Conservation (phyloP, 805 yeast genomes). For the Candida dendrica region DNA sequence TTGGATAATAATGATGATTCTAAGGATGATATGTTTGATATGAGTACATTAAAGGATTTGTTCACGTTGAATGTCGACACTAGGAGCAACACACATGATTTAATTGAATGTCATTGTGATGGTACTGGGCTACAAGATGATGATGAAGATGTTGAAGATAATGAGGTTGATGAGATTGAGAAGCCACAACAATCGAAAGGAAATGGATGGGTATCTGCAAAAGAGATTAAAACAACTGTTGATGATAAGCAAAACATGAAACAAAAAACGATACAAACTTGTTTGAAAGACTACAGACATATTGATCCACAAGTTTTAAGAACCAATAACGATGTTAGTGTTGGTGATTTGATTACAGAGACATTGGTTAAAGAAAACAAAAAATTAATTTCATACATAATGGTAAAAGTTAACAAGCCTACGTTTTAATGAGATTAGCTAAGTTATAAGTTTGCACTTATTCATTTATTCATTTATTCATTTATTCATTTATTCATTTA, state of each 20-base stretch:
- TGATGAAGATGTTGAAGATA: conserved; percentile 10
- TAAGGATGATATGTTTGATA: conserved; percentile 61
- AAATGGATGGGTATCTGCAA: conserved; percentile 50
- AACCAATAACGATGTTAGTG: conserved; percentile 5
- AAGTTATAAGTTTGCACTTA: conserved; percentile 2
- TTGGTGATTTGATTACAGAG: conserved; percentile 28
- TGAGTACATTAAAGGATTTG: conserved; percentile 63
- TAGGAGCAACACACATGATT: conserved; percentile 67
- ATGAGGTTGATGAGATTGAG: conserved; percentile 13
- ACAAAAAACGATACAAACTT: conserved; percentile 41
- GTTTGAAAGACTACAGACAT: conserved; percentile 59
- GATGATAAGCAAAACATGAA: conserved; percentile 22
- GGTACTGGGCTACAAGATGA: conserved; percentile 42
- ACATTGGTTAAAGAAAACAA: conserved; percentile 19
- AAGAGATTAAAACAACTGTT: conserved; percentile 26
- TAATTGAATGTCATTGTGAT: conserved; percentile 55
- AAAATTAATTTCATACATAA: conserved; percentile 29
- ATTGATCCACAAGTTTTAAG: conserved; percentile 36
- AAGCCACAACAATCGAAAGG: conserved; percentile 1
- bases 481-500: no score
- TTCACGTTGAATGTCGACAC: conserved; percentile 51
- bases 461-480: no score
- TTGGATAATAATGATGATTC: conserved; percentile 26
- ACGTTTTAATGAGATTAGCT: conserved; percentile 13
- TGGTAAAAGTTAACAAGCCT: conserved; percentile 30